Base-by-base conservation (phyloP, 129 eudicot species). In the Daucus carota region DNA sequence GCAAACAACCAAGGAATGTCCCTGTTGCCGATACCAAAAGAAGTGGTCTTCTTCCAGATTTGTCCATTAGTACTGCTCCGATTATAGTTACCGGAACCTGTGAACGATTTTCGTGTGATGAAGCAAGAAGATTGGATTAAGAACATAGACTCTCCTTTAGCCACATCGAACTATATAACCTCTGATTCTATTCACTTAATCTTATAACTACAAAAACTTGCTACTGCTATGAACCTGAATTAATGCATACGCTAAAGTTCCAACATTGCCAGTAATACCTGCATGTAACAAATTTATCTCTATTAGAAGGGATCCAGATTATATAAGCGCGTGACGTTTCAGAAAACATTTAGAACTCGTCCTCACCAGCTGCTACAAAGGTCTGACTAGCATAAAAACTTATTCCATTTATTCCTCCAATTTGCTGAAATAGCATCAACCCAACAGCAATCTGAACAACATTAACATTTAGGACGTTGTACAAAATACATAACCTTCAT, bases 361-460 rank as follows among this genome's bases (percentile, higher is more conserved):
- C 50, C 28, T 22, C 81, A 90, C 97, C 97, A 28, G 96, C 98
- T 16, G 92, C 83, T 68, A 76, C 87, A 79, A 92, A 92, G 71
- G 89, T 93, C 75, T 85, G 78, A 32, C 88, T 88, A 32, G 84
- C 87, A 75, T 92, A 92, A 78, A 90, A 92, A 76, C 90, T 89
- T n/a, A 90, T 79, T 42, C 92, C 98, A 52, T 92, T 92, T 81
- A 89, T 83, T 68, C 97, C 97, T 81, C 88, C 93, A 47, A 89
- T 80, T 83, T 92, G 97, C 79, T 92, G 97, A 79, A 88, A 92
- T 16, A 85, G 73, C 98, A 92, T 92, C 73, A 92, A 73, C 74
- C 96, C 98, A 16, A 90, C 88, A 74, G 89, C 98, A 88, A 92
- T 85, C 96, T 92, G 74, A 41, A 87, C 52, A 70, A 3, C 3